Evolutionary conservation across 1,284 basidiomycete genomes (phyloP), one percentile per base, ranked within the genome.

Genomic region (Sporisorium sorghi): DNA sequence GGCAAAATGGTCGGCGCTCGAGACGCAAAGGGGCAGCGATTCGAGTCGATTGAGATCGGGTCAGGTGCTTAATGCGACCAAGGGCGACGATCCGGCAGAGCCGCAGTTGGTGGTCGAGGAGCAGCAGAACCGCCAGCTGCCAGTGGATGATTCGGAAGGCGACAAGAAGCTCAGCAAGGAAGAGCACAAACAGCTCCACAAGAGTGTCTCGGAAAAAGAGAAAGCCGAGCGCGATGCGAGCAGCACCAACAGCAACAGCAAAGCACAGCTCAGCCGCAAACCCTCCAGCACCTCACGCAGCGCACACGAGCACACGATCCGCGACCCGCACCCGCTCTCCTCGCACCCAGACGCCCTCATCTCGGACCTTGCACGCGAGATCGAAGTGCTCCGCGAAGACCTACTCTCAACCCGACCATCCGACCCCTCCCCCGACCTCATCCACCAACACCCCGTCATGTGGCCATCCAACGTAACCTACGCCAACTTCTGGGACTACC

Each of bases 391-490:
- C 54, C 89, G 92, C 75, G 88, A 88, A 24, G 93, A 95, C 79
- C 87, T 98, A 17, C 89, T 89, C 17, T 71, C 72, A 1, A 39
- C 59, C 0, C 67, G 58, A 7, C 28, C 64, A 4, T 50, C 64
- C 0, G 15, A 54, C 5, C 55, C 64, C 19, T 37, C 52, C 0
- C 40, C 55, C 6, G 59, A 61, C 35, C 37, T 71, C 15, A 46
- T 68, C 40, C 55, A 46, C 26, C 64, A 71, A 37, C 60, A 73
- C 24, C 50, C 73, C 10, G 70, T 88, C 43, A 88, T 88, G 26
- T 99, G 93, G 90, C 96, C 96, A 0, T 86, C 90, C 51, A 98
- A 96, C 83, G 88, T 98, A 73, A 91, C 90, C 0, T 89, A 90
- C 79, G 89, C 88, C 81, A 92, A 95, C 85, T 99, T 97, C 83